Conservation (phyloP, 1,284 basidiomycete genomes). For the Papiliotrema nemorosa region DNA sequence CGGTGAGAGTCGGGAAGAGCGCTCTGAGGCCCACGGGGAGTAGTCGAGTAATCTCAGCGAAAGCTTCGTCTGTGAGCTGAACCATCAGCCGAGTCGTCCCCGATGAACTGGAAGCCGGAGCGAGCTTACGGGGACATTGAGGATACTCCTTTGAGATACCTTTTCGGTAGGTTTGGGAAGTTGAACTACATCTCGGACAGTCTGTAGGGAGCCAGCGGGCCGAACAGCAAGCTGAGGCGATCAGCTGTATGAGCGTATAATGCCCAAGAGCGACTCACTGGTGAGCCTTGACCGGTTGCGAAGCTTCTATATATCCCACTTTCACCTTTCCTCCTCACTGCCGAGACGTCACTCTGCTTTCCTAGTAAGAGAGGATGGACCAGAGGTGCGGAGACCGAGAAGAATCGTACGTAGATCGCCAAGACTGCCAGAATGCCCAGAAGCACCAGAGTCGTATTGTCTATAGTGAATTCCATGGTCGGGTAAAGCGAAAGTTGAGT, state of each 20-base stretch:
- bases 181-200: constrained; percentile 31
- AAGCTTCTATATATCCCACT: constrained; percentile 45
- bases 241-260: neutral
- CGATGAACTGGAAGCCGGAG: neutral
- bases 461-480: constrained; percentile 29
- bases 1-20: constrained; percentile 32
- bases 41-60: constrained; percentile 34
- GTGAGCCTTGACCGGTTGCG: constrained; percentile 48
- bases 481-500: no score
- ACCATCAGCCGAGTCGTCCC: constrained; percentile 8
- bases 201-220: constrained; percentile 42
- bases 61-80: constrained; percentile 30
- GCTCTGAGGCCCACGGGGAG: constrained; percentile 34
- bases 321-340: constrained; percentile 39
- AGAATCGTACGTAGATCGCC: constrained; percentile 41
- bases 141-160: constrained; percentile 27
- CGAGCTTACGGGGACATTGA: constrained; percentile 31
- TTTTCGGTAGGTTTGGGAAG: constrained; percentile 12
- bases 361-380: constrained; percentile 49
- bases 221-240: constrained; percentile 37
- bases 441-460: constrained; percentile 43
- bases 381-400: constrained; percentile 32
- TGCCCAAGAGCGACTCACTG: constrained; percentile 26
- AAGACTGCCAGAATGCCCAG: constrained; percentile 32
- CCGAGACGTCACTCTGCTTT: constrained; percentile 42